phyloP scores from a whole-genome alignment of 75 land plant genomes.

The Pinus taeda region DNA sequence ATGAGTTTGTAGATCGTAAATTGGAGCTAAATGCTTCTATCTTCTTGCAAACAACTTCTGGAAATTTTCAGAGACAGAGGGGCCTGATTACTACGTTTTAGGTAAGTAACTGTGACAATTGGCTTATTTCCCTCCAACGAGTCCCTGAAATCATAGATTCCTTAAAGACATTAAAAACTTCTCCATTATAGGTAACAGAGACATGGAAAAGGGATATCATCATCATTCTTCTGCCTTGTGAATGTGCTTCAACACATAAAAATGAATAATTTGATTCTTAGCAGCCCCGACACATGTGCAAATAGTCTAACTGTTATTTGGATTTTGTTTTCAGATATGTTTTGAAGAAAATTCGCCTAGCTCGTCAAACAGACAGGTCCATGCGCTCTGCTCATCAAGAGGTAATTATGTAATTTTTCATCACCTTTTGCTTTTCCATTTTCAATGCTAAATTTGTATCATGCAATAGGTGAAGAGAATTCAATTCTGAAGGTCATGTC shows the following conservation, averaged over 20 bases:
- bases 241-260: not conserved
- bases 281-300: not conserved
- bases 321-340: conserved; percentile 74
- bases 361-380: conserved; percentile 82
- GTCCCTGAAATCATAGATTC: not conserved
- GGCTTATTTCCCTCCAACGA: not conserved
- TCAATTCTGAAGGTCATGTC: not conserved
- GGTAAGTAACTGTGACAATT: not conserved
- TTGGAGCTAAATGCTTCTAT: not conserved
- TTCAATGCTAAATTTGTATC: not conserved
- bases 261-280: not conserved
- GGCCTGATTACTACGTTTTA: not conserved
- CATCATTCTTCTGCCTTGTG: not conserved
- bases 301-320: not conserved
- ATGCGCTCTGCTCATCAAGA: conserved; percentile 85
- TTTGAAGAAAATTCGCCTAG: conserved; percentile 81
- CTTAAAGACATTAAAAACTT: not conserved
- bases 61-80: not conserved
- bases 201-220: not conserved
- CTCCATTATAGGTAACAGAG: too few species aligned
- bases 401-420: conserved; percentile 17
- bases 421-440: not conserved
- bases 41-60: not conserved
- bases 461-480: not conserved
- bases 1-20: not conserved